phyloP scores from a whole-genome alignment of 2,329 filamentous ascomycete genomes.

The Teratosphaeria viscida region DNA sequence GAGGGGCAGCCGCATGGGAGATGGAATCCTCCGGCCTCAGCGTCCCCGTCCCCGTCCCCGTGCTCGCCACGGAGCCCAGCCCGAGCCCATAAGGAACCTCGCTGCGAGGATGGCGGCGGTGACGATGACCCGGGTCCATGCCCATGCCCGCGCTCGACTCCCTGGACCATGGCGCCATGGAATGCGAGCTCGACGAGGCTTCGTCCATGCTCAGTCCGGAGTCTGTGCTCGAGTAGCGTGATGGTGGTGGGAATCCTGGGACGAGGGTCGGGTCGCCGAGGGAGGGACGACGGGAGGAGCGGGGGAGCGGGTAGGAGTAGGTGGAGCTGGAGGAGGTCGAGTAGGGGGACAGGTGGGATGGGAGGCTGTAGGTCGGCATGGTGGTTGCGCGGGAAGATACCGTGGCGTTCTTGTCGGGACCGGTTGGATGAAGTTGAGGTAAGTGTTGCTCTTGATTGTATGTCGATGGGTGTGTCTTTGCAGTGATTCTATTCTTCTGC shows the following conservation, averaged over 20 bases:
- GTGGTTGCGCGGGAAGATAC: not conserved
- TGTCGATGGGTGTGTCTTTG: not conserved
- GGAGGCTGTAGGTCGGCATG: not conserved
- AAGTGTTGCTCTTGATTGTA: not conserved
- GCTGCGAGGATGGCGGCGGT: not conserved
- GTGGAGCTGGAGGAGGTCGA: not conserved
- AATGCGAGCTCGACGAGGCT: not conserved
- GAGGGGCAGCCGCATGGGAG: not conserved
- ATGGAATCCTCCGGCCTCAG: not conserved
- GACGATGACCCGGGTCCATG: too few species aligned
- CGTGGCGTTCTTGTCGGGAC: not conserved
- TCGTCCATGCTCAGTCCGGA: not conserved
- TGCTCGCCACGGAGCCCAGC: not conserved
- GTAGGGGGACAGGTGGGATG: too few species aligned
- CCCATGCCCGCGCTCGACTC: too few species aligned
- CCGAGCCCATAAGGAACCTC: not conserved
- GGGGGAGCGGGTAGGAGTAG: too few species aligned
- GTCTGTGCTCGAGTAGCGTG: not conserved
- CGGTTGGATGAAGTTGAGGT: not conserved
- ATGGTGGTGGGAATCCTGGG: not conserved
- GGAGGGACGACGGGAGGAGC: not conserved
- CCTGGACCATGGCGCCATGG: too few species aligned
- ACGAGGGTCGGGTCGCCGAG: not conserved
- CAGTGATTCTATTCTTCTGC: not conserved
- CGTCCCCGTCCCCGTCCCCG: not conserved